These are phyloP conservation scores for Monosporascus ibericus DNA, from an alignment of 2,329 filamentous ascomycete genomes.

Conservation along the genomic window DNA sequence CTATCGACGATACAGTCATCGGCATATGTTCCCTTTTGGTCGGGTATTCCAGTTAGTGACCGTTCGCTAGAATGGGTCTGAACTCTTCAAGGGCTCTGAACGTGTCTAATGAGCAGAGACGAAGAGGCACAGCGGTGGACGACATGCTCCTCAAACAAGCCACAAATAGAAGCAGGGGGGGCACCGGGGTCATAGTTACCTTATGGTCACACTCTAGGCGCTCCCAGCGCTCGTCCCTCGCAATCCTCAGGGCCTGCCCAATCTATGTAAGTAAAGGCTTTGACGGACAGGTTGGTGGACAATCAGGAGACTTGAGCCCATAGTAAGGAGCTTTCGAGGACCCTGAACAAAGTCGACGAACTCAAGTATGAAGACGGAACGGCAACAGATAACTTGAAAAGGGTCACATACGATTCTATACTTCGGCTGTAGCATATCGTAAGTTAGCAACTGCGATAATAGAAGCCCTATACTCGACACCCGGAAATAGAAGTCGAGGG, in stretches of 20 bases:
- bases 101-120: too few species aligned
- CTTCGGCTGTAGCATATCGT: background rate
- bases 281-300: background rate
- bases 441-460: conserved; percentile 62
- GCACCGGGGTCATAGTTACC: conserved; percentile 5
- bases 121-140: too few species aligned
- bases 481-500: background rate
- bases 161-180: too few species aligned
- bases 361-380: too few species aligned
- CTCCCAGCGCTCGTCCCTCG: conserved; percentile 84
- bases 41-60: too few species aligned
- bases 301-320: conserved; percentile 73
- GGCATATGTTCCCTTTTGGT: conserved; percentile 46
- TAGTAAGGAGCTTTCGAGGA: too few species aligned
- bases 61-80: too few species aligned
- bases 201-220: conserved; percentile 85
- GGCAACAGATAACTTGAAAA: too few species aligned
- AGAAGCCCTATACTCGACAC: too few species aligned
- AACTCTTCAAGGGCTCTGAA: too few species aligned
- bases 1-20: conserved; percentile 80
- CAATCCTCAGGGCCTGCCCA: conserved; percentile 63
- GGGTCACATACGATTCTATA: background rate
- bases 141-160: too few species aligned
- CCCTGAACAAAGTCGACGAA: too few species aligned
- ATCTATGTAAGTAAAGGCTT: background rate